Base-by-base conservation (phyloP, 768 basidiomycete genomes). In the Leccinellum rugosiceps region DNA sequence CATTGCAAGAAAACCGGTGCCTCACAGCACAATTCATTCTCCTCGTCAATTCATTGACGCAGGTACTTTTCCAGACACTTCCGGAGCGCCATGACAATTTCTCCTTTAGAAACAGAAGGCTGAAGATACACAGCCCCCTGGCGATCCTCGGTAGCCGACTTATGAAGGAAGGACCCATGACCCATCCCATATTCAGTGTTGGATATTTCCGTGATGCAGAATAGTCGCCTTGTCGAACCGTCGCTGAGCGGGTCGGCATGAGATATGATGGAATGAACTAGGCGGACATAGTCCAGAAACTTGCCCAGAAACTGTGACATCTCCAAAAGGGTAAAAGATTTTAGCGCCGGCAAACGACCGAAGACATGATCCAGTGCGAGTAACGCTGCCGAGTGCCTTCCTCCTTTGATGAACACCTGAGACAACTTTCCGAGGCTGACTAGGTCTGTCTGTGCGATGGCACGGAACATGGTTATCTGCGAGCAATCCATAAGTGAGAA, bases 1-100 rank as follows among this genome's bases (percentile, higher is more conserved):
- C 82, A 83, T 3, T 74, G 75, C 1, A 71, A 70, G 46, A 82
- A 75, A 7, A 70, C 72, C 0, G 53, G 50, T 1, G 73, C 64
- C 13, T 59, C 44, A 52, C 50, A 62, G 53, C 76, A 78, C 3
- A 63, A 41, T 4, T 65, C 53, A n/a, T 76, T 72, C 61, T 79
- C 75, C 31, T 66, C 63, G 3, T 25, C 45, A 32, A 80, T 70
- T 9, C 60, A 59, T 15, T 60, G 45, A 25, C 59, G 51, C 2
- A 83, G 65, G 38, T 68, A 64, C 4, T 50, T 51, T 1, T 61
- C 52, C 4, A 82, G 54, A 21, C 58, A 57, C 7, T 46, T 49
- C 15, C 59, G 67, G 31, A 78, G 65, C 0, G 61, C 57, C 0
- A 32, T 14, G 2, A 65, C 62, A 19, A 77, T 62, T 19, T 69